Evolutionary conservation across 306 rosid genomes (phyloP).

Genomic region (Quercus aquifolioides): DNA sequence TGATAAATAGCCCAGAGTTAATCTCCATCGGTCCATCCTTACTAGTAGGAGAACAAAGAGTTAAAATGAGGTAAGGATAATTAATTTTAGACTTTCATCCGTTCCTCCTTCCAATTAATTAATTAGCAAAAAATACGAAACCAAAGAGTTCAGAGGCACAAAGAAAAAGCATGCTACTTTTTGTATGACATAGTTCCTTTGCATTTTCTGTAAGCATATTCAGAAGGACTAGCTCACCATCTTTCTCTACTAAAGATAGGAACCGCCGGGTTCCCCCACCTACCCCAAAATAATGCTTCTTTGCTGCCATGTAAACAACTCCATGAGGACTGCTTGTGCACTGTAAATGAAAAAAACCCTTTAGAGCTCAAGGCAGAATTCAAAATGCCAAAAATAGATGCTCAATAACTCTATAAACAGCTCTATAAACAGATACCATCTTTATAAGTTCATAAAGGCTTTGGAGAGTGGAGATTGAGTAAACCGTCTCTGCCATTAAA

Average conservation of each 20-base stretch:
- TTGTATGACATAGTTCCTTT: not conserved
- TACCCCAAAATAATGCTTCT: constrained; percentile 95
- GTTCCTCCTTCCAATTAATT: no score
- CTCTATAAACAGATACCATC: constrained; percentile 48
- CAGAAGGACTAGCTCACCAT: constrained; percentile 49
- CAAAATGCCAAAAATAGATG: constrained; percentile 8
- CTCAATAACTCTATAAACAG: not conserved
- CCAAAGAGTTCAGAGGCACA: no score
- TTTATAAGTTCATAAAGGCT: constrained; percentile 74
- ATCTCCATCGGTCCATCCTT: no score
- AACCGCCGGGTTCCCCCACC: constrained; percentile 86
- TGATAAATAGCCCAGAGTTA: not conserved
- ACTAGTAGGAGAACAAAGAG: no score
- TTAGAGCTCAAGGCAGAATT: constrained; percentile 11
- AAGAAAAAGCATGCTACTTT: not conserved
- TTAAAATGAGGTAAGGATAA: no score
- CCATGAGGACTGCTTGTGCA: constrained; percentile 57
- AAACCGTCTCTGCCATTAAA: constrained; percentile 96
- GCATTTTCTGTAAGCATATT: not conserved
- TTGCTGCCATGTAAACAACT: constrained; percentile 77
- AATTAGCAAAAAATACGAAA: no score
- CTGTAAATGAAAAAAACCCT: constrained; percentile 32
- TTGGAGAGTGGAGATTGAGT: constrained; percentile 64
- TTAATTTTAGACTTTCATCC: no score
- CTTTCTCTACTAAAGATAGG: constrained; percentile 73